Base-by-base conservation (phyloP, 2,329 filamentous ascomycete genomes). In the Sordariomycetes sp. region DNA sequence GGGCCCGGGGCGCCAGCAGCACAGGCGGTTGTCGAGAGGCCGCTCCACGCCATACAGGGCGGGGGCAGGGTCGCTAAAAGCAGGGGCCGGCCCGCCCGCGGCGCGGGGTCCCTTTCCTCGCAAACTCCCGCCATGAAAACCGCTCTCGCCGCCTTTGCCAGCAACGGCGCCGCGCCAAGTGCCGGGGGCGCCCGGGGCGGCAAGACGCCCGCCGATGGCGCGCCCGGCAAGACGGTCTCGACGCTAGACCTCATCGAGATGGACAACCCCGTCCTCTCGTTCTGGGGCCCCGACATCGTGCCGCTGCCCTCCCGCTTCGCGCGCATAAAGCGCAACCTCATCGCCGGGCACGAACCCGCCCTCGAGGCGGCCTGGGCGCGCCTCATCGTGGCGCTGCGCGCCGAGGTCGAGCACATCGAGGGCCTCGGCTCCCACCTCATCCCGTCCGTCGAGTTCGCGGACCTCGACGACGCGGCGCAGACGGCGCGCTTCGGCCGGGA, bases 301-400 rank as follows among this genome's bases (percentile, higher is more conserved):
- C 77, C 79, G n/a, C 69, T 84, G 8, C 79, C 79, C n/a, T 74
- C 73, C 51, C 77, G 80, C 32, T 83, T 82, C 61, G 77, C 75
- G 53, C 73, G 74, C 61, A 74, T 82, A 63, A 84, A 84, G 66
- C 74, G 73, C 57, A 73, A 70, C 20, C 74, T 83, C 53, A 75
- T 80, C 45, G 72, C 71, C 36, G 79, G 79, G 55, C 76, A 77
- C 63, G 82, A 86, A 60, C 66, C 72, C 24, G 75, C 73, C 55
- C 69, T 84, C 56, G 73, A 76, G 62, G 75, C 76, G 5, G 79
- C 76, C 8, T 84, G 79, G 80, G 70, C 68, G 2, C 75, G 79
- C 6, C 69, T 84, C 53, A 67, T 82, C n/a, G 67, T 63, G 2
- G 77, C 77, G 5, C 69, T 84, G 60, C 72, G 70, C 56, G 70